Evolutionary conservation across 1,139 yeast species (phyloP), one percentile per base, ranked within the genome.

Genomic region (Debaryomyces psychrophilus): DNA sequence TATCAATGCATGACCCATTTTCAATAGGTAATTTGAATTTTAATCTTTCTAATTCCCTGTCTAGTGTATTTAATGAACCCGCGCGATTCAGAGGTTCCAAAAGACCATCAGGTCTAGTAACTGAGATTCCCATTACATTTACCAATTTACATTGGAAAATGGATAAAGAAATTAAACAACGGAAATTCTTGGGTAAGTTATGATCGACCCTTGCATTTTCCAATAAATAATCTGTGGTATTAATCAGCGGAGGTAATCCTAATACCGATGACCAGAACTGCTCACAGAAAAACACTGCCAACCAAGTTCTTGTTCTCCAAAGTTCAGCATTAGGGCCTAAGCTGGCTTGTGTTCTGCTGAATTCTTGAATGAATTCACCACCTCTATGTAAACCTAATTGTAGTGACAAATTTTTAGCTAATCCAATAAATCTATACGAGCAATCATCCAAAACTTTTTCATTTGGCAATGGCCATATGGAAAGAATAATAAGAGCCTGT

Each of bases 331-430:
- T 90, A 0, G 95, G 95, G 5, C 79, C 80, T 61, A 90, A 73
- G 35, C 89, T 81, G 3, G 88, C 95, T 62, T 92, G 98, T 23
- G 93, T 88, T 57, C 98, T 77, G 8, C 95, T 85, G 57, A 92
- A 92, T 60, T 92, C 98, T 54, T 87, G 85, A 54, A 90, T 89
- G 60, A 90, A 92, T 61, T 88, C 88, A 5, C 79, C 80, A 15
- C 97, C 97, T 54, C 97, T 75, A 63, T 92, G 98, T 52, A 92
- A 73, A n/a, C 98, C 98, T 37, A 92, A 68, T 62, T 92, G 98
- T 58, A 87, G 79, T 0, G 95, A 89, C 43, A 92, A 70, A 49
- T 87, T 84, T 56, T 90, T 90, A 2, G 97, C 97, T 42, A 90
- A 72, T 0, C 96, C 95, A 18, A 89, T 82, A 64, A 90, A 90